Evolutionary conservation across 371 early-diverging fungal genomes (phyloP), one percentile per base, ranked within the genome.

Genomic region (Cokeromyces recurvatus): DNA sequence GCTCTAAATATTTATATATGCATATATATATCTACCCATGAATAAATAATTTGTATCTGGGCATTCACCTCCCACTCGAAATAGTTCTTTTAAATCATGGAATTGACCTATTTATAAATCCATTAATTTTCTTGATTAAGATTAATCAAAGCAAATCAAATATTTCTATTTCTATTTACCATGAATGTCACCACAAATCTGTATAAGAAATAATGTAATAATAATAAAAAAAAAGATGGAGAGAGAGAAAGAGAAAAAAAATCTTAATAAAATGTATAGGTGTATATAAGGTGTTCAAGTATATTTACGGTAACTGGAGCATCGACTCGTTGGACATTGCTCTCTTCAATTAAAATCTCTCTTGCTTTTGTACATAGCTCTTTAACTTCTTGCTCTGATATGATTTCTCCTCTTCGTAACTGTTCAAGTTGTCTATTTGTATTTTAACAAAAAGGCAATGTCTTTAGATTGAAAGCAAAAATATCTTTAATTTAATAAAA

Each of bases 131-230:
- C n/a, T n/a, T n/a, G n/a, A n/a, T n/a, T n/a, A n/a, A n/a, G n/a
- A n/a, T n/a, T n/a, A n/a, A n/a, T n/a, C n/a, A n/a, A n/a, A n/a
- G n/a, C n/a, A n/a, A n/a, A n/a, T n/a, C n/a, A n/a, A n/a, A n/a
- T n/a, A n/a, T n/a, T n/a, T n/a, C n/a, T n/a, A n/a, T 29, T 5
- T 29, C 29, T 8, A 8, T 29, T 29, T 58, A 71, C 72, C 99
- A 59, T 99, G 99, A 46, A 98, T 95, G 65, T 99, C 99, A 22
- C 99, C 99, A 66, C 98, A 98, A 55, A 99, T 91, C 91, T 90
- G 62, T 14, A 10, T 0, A 51, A 25, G 16, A 27, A 38, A 46
- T 40, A 6, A 25, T 27, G 11, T 12, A 31, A 43, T 35, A n/a
- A 20, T 3, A 40, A 38, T 22, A 20, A 19, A 19, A 16, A 19